A percentile compares a stretch with the other conserved stretches of the same genome.
Conservation (phyloP, 164 flowering plant genomes). For the Macadamia tetraphylla region DNA sequence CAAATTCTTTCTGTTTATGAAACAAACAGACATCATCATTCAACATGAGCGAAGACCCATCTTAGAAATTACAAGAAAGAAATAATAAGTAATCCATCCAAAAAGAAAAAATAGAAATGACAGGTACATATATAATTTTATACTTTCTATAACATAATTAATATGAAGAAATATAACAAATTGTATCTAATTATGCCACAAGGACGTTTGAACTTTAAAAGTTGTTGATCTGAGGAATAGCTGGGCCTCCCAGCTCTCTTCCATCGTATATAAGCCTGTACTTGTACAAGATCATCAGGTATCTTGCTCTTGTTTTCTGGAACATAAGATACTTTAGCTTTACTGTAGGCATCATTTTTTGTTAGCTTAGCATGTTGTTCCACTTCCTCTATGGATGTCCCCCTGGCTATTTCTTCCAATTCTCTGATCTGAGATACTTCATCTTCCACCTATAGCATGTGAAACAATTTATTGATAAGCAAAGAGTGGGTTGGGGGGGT, state of each 20-base stretch:
- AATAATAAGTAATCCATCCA: neutral
- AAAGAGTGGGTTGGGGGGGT: neutral
- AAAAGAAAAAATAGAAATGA: no score
- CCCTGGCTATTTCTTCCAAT: slow-evolving; percentile 66
- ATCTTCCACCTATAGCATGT: slow-evolving; percentile 62
- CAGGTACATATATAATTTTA: neutral
- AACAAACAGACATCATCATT: slow-evolving; percentile 8
- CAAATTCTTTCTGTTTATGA: slow-evolving; percentile 57
- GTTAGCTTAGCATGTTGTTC: slow-evolving; percentile 54
- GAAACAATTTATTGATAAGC: neutral
- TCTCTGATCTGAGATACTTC: slow-evolving; percentile 88
- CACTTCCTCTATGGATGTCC: slow-evolving; percentile 60
- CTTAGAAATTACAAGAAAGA: neutral
- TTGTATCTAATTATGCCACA: neutral
- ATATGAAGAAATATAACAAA: slow-evolving; percentile 4
- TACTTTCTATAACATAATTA: neutral
- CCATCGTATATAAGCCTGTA: slow-evolving; percentile 77
- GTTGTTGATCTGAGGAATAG: slow-evolving; percentile 60
- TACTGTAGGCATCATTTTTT: slow-evolving; percentile 31
- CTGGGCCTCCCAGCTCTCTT: slow-evolving; percentile 84
- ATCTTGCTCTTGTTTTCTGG: slow-evolving; percentile 34
- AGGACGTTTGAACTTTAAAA: slow-evolving; percentile 32
- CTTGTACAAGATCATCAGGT: slow-evolving; percentile 68
- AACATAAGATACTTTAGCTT: slow-evolving; percentile 29
- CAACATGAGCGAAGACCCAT: slow-evolving; percentile 6